Percentiles rank a stretch among this genome's conserved stretches.
phyloP scores from a whole-genome alignment of 352 stramenopile species.

The Aphanomyces euteiches region DNA sequence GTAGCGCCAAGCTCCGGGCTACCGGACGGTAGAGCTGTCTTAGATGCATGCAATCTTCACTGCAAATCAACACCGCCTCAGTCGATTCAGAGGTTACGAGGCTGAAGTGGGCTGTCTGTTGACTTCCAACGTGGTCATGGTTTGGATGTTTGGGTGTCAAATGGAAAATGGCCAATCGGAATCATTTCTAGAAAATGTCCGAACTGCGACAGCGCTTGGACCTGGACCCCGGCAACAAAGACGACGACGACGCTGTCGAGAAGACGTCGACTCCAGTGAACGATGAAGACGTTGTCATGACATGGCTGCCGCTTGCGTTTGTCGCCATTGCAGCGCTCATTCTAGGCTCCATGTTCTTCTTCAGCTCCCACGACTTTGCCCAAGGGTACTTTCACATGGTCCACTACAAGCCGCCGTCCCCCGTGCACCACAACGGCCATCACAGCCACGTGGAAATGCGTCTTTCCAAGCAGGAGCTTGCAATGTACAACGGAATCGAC shows the following conservation, averaged over 20 bases:
- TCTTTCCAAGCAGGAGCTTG: conserved; percentile 18
- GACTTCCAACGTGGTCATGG: too few relatives aligned
- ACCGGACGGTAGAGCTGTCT: too few relatives aligned
- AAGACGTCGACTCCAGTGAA: too few relatives aligned
- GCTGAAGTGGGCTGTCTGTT: too few relatives aligned
- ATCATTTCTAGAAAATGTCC: background rate
- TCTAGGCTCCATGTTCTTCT: conserved; percentile 22
- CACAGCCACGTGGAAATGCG: background rate
- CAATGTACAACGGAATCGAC: conserved; percentile 22
- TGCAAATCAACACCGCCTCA: background rate
- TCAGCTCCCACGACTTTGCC: conserved; percentile 18
- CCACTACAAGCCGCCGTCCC: background rate
- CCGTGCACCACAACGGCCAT: background rate
- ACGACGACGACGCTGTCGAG: conserved; percentile 10
- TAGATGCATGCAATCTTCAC: background rate
- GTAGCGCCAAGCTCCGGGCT: background rate
- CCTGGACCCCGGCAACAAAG: conserved; percentile 17
- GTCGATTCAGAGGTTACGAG: too few relatives aligned
- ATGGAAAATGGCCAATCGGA: too few relatives aligned
- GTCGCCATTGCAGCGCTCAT: conserved; percentile 1
- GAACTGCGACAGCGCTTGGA: conserved; percentile 14
- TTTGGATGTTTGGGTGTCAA: too few relatives aligned
- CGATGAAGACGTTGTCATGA: conserved; percentile 8
- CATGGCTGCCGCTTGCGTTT: conserved; percentile 17
- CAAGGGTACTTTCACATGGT: background rate